Evolutionary conservation across 179 eudicot species (phyloP), one percentile per base, ranked within the genome.

Genomic region (Heliamphora ciliata): DNA sequence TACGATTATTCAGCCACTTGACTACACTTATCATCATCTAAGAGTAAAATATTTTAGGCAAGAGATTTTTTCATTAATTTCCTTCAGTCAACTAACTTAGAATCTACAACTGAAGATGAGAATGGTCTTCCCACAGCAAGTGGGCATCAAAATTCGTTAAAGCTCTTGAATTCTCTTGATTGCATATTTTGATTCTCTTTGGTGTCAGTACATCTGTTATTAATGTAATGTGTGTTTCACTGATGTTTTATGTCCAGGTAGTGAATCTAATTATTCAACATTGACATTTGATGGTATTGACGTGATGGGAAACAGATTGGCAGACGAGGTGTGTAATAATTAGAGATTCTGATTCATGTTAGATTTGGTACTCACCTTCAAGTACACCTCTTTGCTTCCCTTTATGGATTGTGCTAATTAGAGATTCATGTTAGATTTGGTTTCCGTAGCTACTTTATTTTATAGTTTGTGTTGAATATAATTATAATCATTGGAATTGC

Each of bases 281-380:
- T 82, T 91, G 86, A 96, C 99, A 51, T 89, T 96, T 83, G 93
- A 96, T 83, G 99, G 99, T 21, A 91, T 96, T 85, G 99, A 96
- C 82, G 91, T 90, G 13, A 92, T 94, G 97, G 99, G 97, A 72
- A 90, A 85, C 58, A 91, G 99, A 78, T 88, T 96, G 82, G 97
- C 94, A 58, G 89, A 91, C 58, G 99, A 96, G 97, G 99, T 96
- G 65, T 14, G 87, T 87, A 60, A 52, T 21, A 40, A 77, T 64
- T 52, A 14, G 8, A 13, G 4, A 4, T 69, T 9, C 52, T 15
- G 11, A 11, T 4, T 44, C n/a, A 21, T 21, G 24, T 21, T 21
- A 21, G 24, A 21, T 21, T 21, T 21, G 24, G 24, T 21, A 21
- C 24, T 21, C 66, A 75, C 77, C 40, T 47, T 48, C 4, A 9